Percentiles rank a stretch among this genome's conserved stretches.
Evolutionary conservation across 345 rosid species (phyloP).

Genomic region (Ceriops tagal): DNA sequence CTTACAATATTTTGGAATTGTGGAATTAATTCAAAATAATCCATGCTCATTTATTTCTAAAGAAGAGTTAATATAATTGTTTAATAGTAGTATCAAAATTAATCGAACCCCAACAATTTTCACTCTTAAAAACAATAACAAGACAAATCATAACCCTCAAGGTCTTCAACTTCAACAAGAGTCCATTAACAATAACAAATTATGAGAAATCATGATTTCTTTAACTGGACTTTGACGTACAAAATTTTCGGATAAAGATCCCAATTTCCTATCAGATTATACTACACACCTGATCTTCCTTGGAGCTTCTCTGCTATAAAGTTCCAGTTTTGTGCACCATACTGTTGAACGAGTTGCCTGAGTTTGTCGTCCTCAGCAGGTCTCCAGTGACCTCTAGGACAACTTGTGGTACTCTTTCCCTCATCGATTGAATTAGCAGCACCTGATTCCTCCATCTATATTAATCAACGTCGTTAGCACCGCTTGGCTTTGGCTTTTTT

Average conservation of each 20-base stretch:
- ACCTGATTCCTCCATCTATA: constrained; percentile 13
- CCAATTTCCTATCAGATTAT: not conserved
- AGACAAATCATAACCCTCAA: too few species aligned
- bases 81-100: too few species aligned
- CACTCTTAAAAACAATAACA: too few species aligned
- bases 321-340: constrained; percentile 75
- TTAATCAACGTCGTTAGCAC: constrained; percentile 14
- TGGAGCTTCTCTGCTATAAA: constrained; percentile 64
- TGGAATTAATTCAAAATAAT: too few species aligned
- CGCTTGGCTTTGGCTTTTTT: constrained; percentile 6
- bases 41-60: too few species aligned
- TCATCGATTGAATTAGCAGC: constrained; percentile 19
- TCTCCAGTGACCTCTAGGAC: constrained; percentile 73
- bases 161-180: too few species aligned
- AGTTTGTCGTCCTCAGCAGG: constrained; percentile 73
- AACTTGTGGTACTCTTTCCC: constrained; percentile 41
- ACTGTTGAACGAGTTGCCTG: constrained; percentile 52
- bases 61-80: too few species aligned
- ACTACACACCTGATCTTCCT: constrained; percentile 65
- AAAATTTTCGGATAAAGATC: not conserved
- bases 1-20: too few species aligned
- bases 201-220: too few species aligned
- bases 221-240: not conserved
- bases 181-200: too few species aligned
- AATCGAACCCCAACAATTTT: too few species aligned